A percentile compares a stretch with the other conserved stretches of the same genome.
Conservation (phyloP, 768 basidiomycete species). For the Mycena belliarum region DNA sequence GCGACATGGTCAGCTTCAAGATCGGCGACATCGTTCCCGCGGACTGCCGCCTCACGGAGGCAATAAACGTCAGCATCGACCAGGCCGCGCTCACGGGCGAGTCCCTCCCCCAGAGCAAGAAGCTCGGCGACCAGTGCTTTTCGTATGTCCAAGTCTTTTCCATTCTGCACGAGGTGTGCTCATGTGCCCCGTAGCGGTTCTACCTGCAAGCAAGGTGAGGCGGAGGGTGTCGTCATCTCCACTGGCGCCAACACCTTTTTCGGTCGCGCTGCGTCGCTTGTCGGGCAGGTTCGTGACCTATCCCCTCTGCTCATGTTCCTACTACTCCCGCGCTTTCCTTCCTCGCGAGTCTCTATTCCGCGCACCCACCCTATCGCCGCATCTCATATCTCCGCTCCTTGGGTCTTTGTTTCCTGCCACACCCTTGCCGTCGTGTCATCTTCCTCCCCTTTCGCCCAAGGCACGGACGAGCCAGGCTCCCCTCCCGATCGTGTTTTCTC, state of each 20-base stretch:
- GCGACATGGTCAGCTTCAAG: conserved; percentile 97
- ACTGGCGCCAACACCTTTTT: conserved; percentile 99
- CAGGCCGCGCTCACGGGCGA: conserved; percentile 98
- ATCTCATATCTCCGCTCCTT: too few relatives aligned
- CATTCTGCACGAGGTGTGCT: too few relatives aligned
- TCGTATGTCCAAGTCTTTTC: conserved; percentile 65
- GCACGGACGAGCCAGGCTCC: too few relatives aligned
- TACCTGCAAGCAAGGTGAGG: conserved; percentile 98
- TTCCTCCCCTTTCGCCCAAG: too few relatives aligned
- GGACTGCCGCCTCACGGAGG: conserved; percentile 94
- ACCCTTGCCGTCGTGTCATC: too few relatives aligned
- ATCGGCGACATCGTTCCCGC: conserved; percentile 99
- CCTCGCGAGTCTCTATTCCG: too few relatives aligned
- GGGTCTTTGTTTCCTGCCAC: too few relatives aligned
- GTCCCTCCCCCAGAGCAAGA: conserved; percentile 91
- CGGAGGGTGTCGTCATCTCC: conserved; percentile 97
- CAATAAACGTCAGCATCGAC: conserved; percentile 97
- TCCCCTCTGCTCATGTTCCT: too few relatives aligned
- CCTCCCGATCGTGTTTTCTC: background rate
- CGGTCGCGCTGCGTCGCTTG: conserved; percentile 96
- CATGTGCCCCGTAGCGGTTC: conserved; percentile 63
- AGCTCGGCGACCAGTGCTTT: conserved; percentile 94
- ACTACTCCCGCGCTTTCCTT: too few relatives aligned
- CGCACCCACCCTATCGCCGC: too few relatives aligned
- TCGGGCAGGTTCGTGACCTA: conserved; percentile 67